phyloP scores from a whole-genome alignment of 345 rosid genomes.

The Combretum micranthum region DNA sequence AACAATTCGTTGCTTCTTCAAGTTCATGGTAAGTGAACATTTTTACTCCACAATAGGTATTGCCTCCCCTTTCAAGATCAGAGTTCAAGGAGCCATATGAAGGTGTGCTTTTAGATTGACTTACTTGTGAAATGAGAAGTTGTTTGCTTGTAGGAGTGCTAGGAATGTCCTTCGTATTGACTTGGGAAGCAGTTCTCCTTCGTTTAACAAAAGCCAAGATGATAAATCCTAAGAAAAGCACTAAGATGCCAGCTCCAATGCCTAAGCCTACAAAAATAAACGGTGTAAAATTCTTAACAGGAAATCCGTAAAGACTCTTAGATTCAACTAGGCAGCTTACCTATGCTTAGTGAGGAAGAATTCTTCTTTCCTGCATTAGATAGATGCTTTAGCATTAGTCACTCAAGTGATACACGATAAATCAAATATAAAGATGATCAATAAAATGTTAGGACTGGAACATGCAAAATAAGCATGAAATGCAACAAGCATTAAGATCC shows the following conservation, averaged over 20 bases:
- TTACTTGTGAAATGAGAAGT: conserved; percentile 1
- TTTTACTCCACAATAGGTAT: conserved; percentile 22
- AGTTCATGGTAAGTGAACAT: conserved; percentile 22
- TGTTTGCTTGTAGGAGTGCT: conserved; percentile 11
- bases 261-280: conserved; percentile 10
- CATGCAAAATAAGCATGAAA: too few species aligned
- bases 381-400: neutral
- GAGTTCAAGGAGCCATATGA: conserved; percentile 7
- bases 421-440: too few species aligned
- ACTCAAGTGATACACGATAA: too few species aligned
- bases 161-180: conserved; percentile 1
- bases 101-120: conserved; percentile 4
- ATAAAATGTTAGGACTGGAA: too few species aligned
- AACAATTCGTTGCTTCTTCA: conserved; percentile 22
- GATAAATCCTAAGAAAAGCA: conserved; percentile 4
- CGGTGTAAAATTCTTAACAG: too few species aligned
- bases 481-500: too few species aligned
- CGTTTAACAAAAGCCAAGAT: neutral
- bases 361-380: neutral
- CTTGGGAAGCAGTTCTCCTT: conserved; percentile 1
- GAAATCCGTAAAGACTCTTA: too few species aligned
- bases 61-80: conserved; percentile 6
- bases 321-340: conserved; percentile 1
- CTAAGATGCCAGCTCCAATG: conserved; percentile 10
- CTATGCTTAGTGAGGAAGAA: conserved; percentile 2